These are phyloP conservation scores for Durio zibethinus DNA, from an alignment of 345 rosid genomes.

Conservation along the genomic window DNA sequence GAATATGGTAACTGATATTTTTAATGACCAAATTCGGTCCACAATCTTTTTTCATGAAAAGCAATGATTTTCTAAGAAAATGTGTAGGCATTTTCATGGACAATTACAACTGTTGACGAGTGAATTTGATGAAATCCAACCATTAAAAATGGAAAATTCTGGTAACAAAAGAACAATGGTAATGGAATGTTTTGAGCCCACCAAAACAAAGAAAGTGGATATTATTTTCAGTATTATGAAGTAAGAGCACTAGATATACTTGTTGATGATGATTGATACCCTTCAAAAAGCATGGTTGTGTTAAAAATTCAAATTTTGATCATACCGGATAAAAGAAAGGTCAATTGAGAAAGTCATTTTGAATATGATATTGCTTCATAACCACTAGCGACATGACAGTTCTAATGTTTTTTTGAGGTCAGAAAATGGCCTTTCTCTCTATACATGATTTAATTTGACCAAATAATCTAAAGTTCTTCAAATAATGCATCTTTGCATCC, in stretches of 20 bases:
- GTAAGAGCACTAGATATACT: background rate
- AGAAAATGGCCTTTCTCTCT: slow-evolving; percentile 2
- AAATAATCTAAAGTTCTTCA: slow-evolving; percentile 13
- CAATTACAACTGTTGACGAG: slow-evolving; percentile 10
- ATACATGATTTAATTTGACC: slow-evolving; percentile 15
- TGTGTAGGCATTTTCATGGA: slow-evolving; percentile 22
- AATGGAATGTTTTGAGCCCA: slow-evolving; percentile 18
- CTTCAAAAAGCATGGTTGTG: background rate
- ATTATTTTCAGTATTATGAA: slow-evolving; percentile 10
- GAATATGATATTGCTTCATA: background rate
- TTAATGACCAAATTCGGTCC: background rate
- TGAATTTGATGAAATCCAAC: slow-evolving; percentile 19
- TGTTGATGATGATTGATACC: background rate
- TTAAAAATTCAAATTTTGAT: background rate
- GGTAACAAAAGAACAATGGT: background rate
- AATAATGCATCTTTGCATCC: background rate
- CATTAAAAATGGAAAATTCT: background rate
- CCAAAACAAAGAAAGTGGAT: slow-evolving; percentile 14
- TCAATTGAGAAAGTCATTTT: slow-evolving; percentile 11
- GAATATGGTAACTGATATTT: background rate
- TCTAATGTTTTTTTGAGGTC: background rate
- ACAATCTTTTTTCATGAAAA: background rate
- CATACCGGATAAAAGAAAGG: background rate
- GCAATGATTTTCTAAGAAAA: background rate
- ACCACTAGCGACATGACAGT: slow-evolving; percentile 11